Conservation (phyloP, 805 yeast species). For the Torulaspora delbrueckii region DNA sequence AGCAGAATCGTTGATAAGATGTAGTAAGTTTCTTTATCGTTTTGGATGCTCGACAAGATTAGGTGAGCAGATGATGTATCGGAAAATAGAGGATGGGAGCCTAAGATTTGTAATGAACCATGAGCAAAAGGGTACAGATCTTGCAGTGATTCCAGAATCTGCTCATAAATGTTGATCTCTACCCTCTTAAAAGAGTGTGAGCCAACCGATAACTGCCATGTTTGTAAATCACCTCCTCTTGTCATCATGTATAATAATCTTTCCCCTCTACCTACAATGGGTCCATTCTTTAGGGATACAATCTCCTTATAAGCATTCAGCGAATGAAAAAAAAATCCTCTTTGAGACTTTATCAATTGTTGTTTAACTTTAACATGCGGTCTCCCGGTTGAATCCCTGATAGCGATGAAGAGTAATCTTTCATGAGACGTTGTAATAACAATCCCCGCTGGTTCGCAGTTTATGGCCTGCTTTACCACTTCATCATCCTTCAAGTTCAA, state of each 20-base stretch:
- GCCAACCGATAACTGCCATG: conserved; percentile 46
- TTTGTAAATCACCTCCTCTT: conserved; percentile 41
- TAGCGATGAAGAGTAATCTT: conserved; percentile 53
- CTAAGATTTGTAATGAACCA: conserved; percentile 52
- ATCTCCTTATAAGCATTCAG: conserved; percentile 40
- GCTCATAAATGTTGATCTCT: conserved; percentile 36
- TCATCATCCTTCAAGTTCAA: conserved; percentile 40
- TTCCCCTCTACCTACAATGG: conserved; percentile 47
- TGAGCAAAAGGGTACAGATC: conserved; percentile 50
- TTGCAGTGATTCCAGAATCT: conserved; percentile 39
- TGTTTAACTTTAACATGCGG: conserved; percentile 36
- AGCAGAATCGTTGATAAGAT: conserved; percentile 51
- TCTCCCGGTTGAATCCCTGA: conserved; percentile 67
- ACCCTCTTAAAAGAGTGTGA: conserved; percentile 36
- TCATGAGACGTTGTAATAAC: conserved; percentile 66
- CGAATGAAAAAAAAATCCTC: conserved; percentile 34
- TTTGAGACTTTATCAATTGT: conserved; percentile 31
- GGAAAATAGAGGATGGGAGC: conserved; percentile 48
- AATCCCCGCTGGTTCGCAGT: conserved; percentile 71
- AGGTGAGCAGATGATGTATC: conserved; percentile 42
- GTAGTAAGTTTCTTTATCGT: conserved; percentile 36
- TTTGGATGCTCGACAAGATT: conserved; percentile 45
- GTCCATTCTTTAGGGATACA: conserved; percentile 54
- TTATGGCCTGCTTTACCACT: conserved; percentile 49
- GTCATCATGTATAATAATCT: conserved; percentile 41